Evolutionary conservation across 1,284 basidiomycete genomes (phyloP).

Genomic region (Anthracocystis panici-leucophaei): DNA sequence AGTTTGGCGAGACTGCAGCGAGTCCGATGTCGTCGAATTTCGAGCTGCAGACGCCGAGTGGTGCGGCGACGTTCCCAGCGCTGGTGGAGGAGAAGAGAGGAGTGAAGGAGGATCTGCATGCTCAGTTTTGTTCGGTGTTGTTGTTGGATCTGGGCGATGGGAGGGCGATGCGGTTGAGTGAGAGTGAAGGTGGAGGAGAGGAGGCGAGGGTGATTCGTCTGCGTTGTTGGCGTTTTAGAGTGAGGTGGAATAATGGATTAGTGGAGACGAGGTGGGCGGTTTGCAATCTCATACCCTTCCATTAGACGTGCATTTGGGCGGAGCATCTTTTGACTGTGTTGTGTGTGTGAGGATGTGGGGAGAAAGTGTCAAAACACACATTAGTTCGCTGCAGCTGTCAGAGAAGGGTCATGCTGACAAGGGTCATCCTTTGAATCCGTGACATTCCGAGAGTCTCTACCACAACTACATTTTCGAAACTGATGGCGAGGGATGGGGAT

Average conservation of each 20-base stretch:
- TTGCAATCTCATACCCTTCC: conserved; percentile 5
- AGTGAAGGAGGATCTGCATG: conserved; percentile 22
- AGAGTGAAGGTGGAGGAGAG: neutral
- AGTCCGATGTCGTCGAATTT: conserved; percentile 21
- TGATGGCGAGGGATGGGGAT: neutral
- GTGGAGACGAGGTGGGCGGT: neutral
- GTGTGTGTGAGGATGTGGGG: neutral
- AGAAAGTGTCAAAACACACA: no score
- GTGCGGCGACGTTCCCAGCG: conserved; percentile 7
- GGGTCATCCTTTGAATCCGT: no score
- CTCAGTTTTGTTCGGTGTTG: conserved; percentile 35
- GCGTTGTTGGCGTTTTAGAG: conserved; percentile 9
- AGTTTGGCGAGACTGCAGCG: conserved; percentile 4
- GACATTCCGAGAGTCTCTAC: no score
- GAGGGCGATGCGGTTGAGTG: conserved; percentile 24
- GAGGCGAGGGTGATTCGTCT: conserved; percentile 20
- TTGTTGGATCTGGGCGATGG: conserved; percentile 40
- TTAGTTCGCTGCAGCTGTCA: no score
- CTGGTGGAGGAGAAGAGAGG: neutral
- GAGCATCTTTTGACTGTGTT: neutral
- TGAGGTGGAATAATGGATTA: no score
- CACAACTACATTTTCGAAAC: no score
- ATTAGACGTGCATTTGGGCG: no score
- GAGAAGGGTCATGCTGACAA: no score
- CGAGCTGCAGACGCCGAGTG: conserved; percentile 27